Base-by-base conservation (phyloP, 306 rosid species). In the Sindora glabra region DNA sequence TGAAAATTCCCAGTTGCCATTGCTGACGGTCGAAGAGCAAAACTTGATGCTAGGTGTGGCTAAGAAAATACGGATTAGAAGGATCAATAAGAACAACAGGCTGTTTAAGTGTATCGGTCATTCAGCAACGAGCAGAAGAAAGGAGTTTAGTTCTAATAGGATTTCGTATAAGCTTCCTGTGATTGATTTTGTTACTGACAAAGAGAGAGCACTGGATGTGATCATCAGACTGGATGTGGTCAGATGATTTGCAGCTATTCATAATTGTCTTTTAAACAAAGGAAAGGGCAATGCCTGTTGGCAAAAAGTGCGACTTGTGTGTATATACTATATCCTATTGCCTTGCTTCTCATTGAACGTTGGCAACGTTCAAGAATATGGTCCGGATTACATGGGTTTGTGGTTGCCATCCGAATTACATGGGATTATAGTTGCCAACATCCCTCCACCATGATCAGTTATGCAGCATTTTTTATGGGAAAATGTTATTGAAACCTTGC, bases 61-160 rank as follows among this genome's bases (percentile, higher is more conserved):
- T 26, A 70, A 71, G 71, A 84, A 75, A 59, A 62, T 15, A 22
- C 32, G 65, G 37, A 32, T 57, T 5, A 64, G 68, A 17, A 62
- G 89, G 50, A 68, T 75, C 48, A 87, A 94, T 62, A 85, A 80
- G 63, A 85, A 88, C 67, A n/a, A n/a, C n/a, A n/a, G n/a, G n/a
- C n/a, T n/a, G n/a, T n/a, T n/a, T n/a, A 83, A 69, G 82, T 85
- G 96, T 65, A 65, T 52, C 71, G 85, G 83, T 77, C 51, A 74
- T 60, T 78, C 94, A 45, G 56, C 83, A 5, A 23, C 68, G 47
- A 68, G 73, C 63, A 79, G 55, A 76, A 73, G 72, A 75, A 74
- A 59, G 72, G 84, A 80, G 44, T 13, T 60, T 2, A 32, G 89
- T 37, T 60, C 71, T n/a, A 76, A 46, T 52, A 80, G 81, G 75